These are phyloP conservation scores for Cordyceps javanica DNA, from an alignment of 2,329 filamentous ascomycete genomes.

Conservation along the genomic window DNA sequence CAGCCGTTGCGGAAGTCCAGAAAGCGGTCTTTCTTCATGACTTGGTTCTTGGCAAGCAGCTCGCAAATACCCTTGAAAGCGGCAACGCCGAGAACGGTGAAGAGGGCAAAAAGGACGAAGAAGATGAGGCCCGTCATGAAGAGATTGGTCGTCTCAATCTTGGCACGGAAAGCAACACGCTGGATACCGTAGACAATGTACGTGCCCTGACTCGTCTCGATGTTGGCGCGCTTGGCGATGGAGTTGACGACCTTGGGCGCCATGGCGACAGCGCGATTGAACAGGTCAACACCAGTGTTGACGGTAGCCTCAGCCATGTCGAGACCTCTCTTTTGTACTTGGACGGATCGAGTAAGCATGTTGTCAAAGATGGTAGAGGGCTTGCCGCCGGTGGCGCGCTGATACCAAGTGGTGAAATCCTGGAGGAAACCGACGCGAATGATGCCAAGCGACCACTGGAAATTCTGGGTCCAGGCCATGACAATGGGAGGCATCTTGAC, in stretches of 20 bases:
- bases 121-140: constrained; percentile 90
- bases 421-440: constrained; percentile 82
- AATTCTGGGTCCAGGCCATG: constrained; percentile 91
- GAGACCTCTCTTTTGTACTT: constrained; percentile 61
- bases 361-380: constrained; percentile 76
- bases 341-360: constrained; percentile 67
- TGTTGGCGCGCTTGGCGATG: constrained; percentile 48
- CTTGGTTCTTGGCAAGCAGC: constrained; percentile 63
- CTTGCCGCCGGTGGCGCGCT: constrained; percentile 82
- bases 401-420: constrained; percentile 88
- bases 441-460: constrained; percentile 97
- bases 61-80: constrained; percentile 81
- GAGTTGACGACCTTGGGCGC: constrained; percentile 30
- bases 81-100: constrained; percentile 67
- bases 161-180: constrained; percentile 78
- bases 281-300: constrained; percentile 34
- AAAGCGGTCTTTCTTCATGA: constrained; percentile 82
- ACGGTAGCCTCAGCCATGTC: constrained; percentile 21
- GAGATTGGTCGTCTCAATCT: constrained; percentile 84
- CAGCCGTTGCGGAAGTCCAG: constrained; percentile 91
- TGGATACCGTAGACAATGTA: constrained; percentile 74
- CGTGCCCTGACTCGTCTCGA: constrained; percentile 47
- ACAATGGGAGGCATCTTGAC: constrained; percentile 83
- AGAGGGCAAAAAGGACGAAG: constrained; percentile 75
- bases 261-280: constrained; percentile 50